Conservation (phyloP, 495 filamentous ascomycete species). For the Umbilicaria muhlenbergii region DNA sequence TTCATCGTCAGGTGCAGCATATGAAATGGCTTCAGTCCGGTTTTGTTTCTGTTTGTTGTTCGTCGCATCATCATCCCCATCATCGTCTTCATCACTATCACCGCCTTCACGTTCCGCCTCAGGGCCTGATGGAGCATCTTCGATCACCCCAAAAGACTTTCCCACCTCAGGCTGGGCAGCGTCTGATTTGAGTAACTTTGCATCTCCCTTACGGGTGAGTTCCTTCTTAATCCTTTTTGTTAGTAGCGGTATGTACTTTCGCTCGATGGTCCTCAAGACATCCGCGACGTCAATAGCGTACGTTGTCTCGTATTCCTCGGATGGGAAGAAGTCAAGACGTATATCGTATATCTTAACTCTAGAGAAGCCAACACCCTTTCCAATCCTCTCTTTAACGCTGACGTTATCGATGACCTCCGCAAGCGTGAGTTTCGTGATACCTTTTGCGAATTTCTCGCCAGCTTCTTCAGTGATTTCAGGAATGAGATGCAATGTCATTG, state of each 20-base stretch:
- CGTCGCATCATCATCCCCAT: slow-evolving; percentile 76
- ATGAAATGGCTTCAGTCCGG: slow-evolving; percentile 64
- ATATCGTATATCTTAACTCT: slow-evolving; percentile 77
- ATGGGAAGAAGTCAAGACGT: slow-evolving; percentile 66
- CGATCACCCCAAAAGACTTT: slow-evolving; percentile 51
- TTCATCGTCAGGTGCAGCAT: slow-evolving; percentile 82
- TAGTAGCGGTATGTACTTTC: slow-evolving; percentile 57
- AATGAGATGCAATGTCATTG: slow-evolving; percentile 75
- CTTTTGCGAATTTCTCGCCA: slow-evolving; percentile 73
- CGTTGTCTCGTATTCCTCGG: slow-evolving; percentile 63
- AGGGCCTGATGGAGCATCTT: slow-evolving; percentile 32
- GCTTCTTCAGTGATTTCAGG: slow-evolving; percentile 53
- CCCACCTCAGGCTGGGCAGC: slow-evolving; percentile 72
- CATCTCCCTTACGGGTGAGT: slow-evolving; percentile 57
- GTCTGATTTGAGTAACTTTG: slow-evolving; percentile 41
- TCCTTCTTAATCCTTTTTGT: slow-evolving; percentile 53
- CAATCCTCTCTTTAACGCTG: slow-evolving; percentile 60
- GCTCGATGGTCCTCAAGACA: slow-evolving; percentile 64
- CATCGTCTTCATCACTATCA: slow-evolving; percentile 59
- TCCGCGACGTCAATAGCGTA: slow-evolving; percentile 71
- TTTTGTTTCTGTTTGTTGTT: slow-evolving; percentile 59
- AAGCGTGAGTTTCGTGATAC: slow-evolving; percentile 75
- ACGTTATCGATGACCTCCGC: slow-evolving; percentile 76
- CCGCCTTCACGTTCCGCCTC: slow-evolving; percentile 32
- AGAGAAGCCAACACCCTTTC: slow-evolving; percentile 42